Base-by-base conservation (phyloP, 2,329 filamentous ascomycete species). In the Colletotrichum costaricense region DNA sequence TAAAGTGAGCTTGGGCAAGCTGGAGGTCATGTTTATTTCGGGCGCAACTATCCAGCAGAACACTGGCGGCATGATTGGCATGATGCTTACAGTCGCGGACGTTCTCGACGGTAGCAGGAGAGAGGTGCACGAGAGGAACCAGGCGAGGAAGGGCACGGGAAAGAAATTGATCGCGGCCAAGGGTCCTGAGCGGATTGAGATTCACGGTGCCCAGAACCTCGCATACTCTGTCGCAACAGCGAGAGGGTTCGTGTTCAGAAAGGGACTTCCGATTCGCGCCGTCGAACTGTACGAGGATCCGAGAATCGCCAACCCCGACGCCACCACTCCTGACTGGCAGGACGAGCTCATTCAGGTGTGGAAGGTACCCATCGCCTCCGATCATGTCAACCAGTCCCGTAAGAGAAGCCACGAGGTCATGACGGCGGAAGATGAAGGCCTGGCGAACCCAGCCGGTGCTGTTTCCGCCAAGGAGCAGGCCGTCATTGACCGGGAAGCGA, bases 1-100 rank as follows among this genome's bases (percentile, higher is more conserved):
- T 75, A 93, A 91, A 69, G 80, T 93, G 11, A 86, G 88, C 42
- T 78, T 97, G 76, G 82, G 86, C 33, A 93, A 93, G 79, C 86
- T 94, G 1, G 90, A 91, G 59, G 91, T 97, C 78, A 86, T 98
- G 71, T 98, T 99, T 81, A 81, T 99, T 72, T 94, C 94, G 0
- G 97, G 97, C 3, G 88, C 87, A 54, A 90, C 93, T 54, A 88
- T 91, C 80, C 98, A 95, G 95, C 84, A 86, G 35, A 93, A 90
- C 78, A 89, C 90, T 42, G 97, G 97, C 70, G 97, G 97, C 4
- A 84, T 98, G 75, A 85, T 98, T 74, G 97, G 97, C 65, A 90
- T 95, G 86, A 88, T 98, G 70, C 87, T 99, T 76, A 97, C 94
- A 5, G 82, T 98, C 72, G 95, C 95, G 33, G 95, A 97, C 81